Conservation (phyloP, 2,329 filamentous ascomycete genomes). For the Talaromyces islandicus region DNA sequence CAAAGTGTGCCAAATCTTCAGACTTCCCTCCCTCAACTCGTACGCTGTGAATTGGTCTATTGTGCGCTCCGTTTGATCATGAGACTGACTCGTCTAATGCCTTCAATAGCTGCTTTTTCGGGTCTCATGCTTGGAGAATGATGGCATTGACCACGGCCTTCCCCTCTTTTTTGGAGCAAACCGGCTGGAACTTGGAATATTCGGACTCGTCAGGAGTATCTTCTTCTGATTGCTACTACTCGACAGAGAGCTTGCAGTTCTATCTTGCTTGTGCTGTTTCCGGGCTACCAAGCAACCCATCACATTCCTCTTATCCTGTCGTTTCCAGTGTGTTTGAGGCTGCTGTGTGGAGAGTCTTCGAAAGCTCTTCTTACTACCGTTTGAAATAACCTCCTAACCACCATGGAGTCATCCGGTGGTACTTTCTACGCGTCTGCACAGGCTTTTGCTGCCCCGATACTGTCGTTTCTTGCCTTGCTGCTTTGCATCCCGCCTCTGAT, state of each 20-base stretch:
- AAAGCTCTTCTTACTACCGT: neutral
- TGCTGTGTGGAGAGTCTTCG: neutral
- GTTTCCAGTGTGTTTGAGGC: neutral
- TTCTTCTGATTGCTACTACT: neutral
- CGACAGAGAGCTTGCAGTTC: neutral
- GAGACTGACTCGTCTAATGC: neutral
- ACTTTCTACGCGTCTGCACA: constrained; percentile 1
- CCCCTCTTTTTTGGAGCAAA: neutral
- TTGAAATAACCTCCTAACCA: neutral
- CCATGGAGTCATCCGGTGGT: neutral
- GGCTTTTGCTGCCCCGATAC: constrained; percentile 40
- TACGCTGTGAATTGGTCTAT: neutral
- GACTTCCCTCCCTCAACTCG: neutral
- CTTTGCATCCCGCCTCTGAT: constrained; percentile 52
- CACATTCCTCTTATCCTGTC: neutral
- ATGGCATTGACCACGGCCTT: neutral
- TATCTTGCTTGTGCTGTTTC: neutral
- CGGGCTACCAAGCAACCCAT: neutral
- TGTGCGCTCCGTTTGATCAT: neutral
- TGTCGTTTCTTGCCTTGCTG: constrained; percentile 46
- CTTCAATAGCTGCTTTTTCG: neutral
- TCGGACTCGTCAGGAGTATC: neutral
- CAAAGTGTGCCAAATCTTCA: constrained; percentile 2
- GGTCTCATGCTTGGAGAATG: neutral
- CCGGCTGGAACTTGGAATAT: no score